phyloP scores from a whole-genome alignment of 2,329 filamentous ascomycete genomes.

The Neocucurbitaria cava region DNA sequence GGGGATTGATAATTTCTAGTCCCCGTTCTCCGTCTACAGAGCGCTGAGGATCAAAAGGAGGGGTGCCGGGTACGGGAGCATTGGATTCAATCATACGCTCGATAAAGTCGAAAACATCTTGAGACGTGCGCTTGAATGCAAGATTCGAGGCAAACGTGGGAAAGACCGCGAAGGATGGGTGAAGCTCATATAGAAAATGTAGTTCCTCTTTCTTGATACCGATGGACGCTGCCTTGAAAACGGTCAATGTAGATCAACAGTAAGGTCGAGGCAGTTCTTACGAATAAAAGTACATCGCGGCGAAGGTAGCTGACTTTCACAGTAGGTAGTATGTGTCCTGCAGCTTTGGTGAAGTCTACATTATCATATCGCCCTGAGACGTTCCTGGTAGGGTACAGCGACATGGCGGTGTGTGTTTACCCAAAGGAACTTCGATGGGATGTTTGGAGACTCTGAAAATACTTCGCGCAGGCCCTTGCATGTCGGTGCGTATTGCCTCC shows the following conservation, averaged over 20 bases:
- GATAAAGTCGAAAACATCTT: conserved; percentile 55
- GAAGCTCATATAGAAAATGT: conserved; percentile 55
- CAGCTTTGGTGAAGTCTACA: conserved; percentile 52
- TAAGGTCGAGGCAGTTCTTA: conserved; percentile 17
- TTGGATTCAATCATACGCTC: conserved; percentile 42
- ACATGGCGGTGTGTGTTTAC: background rate
- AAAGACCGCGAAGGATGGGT: conserved; percentile 54
- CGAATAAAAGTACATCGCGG: conserved; percentile 54
- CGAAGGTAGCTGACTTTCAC: conserved; percentile 53
- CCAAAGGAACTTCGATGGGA: background rate
- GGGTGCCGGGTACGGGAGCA: conserved; percentile 46
- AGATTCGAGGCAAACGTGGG: conserved; percentile 58
- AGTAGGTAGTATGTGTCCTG: conserved; percentile 47
- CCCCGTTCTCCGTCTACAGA: conserved; percentile 54
- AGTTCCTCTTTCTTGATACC: conserved; percentile 49
- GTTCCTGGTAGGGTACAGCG: conserved; percentile 2
- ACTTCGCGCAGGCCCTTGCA: background rate
- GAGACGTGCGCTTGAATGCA: conserved; percentile 55
- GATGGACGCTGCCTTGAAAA: conserved; percentile 49
- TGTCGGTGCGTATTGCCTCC: background rate
- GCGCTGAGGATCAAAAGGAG: conserved; percentile 51
- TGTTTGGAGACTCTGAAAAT: background rate
- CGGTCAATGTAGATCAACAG: background rate
- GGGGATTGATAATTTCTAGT: conserved; percentile 48
- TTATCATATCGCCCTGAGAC: conserved; percentile 49